Conservation (phyloP, 2,329 filamentous ascomycete species). For the Colletotrichum gloeosporioides region DNA sequence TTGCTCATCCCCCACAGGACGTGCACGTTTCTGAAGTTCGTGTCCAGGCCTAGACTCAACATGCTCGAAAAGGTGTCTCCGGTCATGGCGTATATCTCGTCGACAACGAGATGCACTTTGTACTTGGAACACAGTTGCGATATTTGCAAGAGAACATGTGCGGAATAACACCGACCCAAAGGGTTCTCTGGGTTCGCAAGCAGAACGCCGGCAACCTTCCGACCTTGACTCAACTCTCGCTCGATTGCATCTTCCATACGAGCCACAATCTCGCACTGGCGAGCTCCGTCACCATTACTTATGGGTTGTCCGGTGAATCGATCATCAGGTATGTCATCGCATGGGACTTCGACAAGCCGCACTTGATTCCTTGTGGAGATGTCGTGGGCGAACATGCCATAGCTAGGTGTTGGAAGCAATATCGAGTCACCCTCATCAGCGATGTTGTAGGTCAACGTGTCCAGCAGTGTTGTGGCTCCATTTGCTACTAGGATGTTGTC, state of each 20-base stretch:
- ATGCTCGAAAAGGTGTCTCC: not conserved
- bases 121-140: not conserved
- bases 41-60: not conserved
- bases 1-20: constrained; percentile 7
- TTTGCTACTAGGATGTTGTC: constrained; percentile 3
- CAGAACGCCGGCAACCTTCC: not conserved
- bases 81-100: constrained; percentile 1
- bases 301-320: not conserved
- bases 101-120: not conserved
- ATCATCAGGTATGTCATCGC: constrained; percentile 12
- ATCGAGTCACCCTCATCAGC: not conserved
- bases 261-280: not conserved
- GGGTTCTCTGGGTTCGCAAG: constrained; percentile 5
- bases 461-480: not conserved
- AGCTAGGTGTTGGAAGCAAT: not conserved
- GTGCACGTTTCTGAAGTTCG: not conserved
- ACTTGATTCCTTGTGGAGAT: not conserved
- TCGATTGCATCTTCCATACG: not conserved
- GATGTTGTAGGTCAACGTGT: not conserved
- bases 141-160: not conserved
- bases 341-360: not conserved
- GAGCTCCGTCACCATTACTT: not conserved
- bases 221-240: not conserved
- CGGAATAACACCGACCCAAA: not conserved
- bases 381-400: not conserved